Base-by-base conservation (phyloP, 2,329 filamentous ascomycete genomes). In the Nothophaeocryptopus gaeumannii region DNA sequence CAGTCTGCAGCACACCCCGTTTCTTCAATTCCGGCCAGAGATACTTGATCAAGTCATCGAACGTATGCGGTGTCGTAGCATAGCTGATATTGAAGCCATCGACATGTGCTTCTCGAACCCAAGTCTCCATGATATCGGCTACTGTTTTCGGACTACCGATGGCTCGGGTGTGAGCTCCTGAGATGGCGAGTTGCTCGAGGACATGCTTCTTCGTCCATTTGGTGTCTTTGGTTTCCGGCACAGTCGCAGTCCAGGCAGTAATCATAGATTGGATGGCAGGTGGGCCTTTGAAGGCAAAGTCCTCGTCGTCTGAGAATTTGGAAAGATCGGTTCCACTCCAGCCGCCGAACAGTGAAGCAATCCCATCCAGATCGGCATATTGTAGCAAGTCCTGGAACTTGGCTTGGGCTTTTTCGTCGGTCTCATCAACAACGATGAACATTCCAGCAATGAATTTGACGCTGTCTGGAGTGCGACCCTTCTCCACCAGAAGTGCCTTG, bases 181-280 rank as follows among this genome's bases (percentile, higher is more conserved):
- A 74, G n/a, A 76, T 72, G 1, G 68, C 65, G 0, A 72, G 67
- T 32, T 68, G 62, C 56, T 75, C 67, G 1, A 72, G 70, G 4
- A 76, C 67, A 2, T 70, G 66, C 2, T 69, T 67, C n/a, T 74
- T 72, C 5, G 73, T 76, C 74, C 74, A 76, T 51, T 71, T 72
- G 40, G 67, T 57, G 0, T 66, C 68, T 30, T 70, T 63, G 0
- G 66, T 69, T 1, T 71, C 71, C 0, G 72, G 72, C 0, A 74
- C 70, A 0, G 71, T 73, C 11, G 65, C 67, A 0, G 72, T 70
- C 72, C 72, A 75, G 42, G 69, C 64, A 20, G 67, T 70, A n/a
- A 74, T 71, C 65, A 75, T 70, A 14, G 68, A 70, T 8, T 72
- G 69, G 8, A 77, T 71, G 1, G 68, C 70, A 2, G 72, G 70